Evolutionary conservation across 2,329 filamentous ascomycete species (phyloP).

Genomic region (Sordariomycetes sp.): DNA sequence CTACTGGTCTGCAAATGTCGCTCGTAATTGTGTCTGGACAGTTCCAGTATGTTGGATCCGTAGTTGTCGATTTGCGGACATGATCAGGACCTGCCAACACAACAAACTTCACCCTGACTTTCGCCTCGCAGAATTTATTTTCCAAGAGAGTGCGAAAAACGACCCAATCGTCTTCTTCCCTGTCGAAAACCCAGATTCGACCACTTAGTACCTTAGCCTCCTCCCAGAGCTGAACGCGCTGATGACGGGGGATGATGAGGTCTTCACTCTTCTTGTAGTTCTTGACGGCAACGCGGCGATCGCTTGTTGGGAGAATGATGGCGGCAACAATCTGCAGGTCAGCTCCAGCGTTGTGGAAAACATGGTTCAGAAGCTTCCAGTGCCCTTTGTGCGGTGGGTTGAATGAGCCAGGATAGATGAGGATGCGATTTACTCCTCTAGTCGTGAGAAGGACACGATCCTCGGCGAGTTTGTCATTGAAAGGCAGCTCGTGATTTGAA

Average conservation of each 20-base stretch:
- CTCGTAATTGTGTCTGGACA: neutral
- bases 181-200: neutral
- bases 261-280: neutral
- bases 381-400: conserved; percentile 27
- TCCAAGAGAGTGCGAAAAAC: neutral
- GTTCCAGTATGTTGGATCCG: neutral
- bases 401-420: conserved; percentile 26
- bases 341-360: conserved; percentile 13
- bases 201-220: neutral
- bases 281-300: conserved; percentile 14
- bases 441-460: too few species aligned
- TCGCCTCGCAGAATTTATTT: neutral
- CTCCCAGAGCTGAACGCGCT: neutral
- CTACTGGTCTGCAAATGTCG: neutral
- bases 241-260: neutral
- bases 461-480: neutral
- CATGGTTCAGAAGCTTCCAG: conserved; percentile 18
- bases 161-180: neutral
- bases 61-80: neutral
- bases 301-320: conserved; percentile 17
- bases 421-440: conserved; percentile 14
- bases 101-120: neutral
- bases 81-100: conserved; percentile 1
- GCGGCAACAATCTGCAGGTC: conserved; percentile 20
- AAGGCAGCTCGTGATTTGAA: too few species aligned